A percentile compares a stretch with the other conserved stretches of the same genome.
phyloP scores from a whole-genome alignment of 1,284 basidiomycete genomes.

The Moniliella sp. region DNA sequence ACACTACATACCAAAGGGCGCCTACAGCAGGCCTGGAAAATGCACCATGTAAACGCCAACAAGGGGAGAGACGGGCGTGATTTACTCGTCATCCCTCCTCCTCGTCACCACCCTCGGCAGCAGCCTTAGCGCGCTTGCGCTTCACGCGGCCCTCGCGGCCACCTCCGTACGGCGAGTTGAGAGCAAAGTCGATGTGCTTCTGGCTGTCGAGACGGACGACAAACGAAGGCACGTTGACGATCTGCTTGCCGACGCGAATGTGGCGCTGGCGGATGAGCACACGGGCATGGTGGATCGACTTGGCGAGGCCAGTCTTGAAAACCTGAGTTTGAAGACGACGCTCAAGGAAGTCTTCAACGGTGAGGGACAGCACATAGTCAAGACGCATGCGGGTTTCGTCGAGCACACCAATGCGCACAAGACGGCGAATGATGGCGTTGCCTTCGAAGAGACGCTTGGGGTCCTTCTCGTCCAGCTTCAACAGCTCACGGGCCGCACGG shows the following conservation, averaged over 20 bases:
- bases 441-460: conserved; percentile 98
- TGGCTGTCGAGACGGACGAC: conserved; percentile 51
- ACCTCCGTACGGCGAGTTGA: conserved; percentile 91
- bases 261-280: conserved; percentile 90
- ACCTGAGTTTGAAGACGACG: conserved; percentile 95
- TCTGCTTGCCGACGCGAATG: conserved; percentile 95
- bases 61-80: too few species aligned
- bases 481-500: conserved; percentile 97
- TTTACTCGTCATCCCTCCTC: too few species aligned
- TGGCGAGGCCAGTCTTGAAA: conserved; percentile 93
- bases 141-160: conserved; percentile 90
- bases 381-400: conserved; percentile 81
- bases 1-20: too few species aligned
- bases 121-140: conserved; percentile 97
- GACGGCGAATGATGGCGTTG: conserved; percentile 94
- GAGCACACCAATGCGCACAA: conserved; percentile 98
- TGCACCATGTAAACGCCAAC: too few species aligned
- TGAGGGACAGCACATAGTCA: conserved; percentile 91
- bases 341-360: conserved; percentile 99
- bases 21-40: too few species aligned
- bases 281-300: conserved; percentile 95
- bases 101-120: too few species aligned
- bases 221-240: conserved; percentile 96
- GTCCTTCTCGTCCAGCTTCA: conserved; percentile 99
- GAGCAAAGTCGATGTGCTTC: conserved; percentile 88